Evolutionary conservation across 345 rosid genomes (phyloP), one percentile per base, ranked within the genome.

Genomic region (Turritis glabra): DNA sequence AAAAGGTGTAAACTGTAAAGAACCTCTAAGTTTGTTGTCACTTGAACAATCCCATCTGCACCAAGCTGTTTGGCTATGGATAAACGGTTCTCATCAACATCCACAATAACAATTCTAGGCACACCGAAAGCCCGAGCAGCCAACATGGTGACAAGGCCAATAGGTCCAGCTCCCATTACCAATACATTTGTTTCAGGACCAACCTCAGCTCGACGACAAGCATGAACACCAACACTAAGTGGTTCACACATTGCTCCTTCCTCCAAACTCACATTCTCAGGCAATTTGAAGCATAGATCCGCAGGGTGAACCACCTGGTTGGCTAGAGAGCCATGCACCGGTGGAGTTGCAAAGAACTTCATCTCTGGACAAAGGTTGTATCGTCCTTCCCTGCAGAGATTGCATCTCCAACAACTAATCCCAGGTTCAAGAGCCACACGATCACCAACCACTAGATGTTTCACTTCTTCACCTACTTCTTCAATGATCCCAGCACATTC

Each of bases 241-340:
- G 97, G 98, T 73, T 95, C 99, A 64, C 99, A 92, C 98, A 95
- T 90, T 56, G 97, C 94, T 67, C 97, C 97, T 85, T 92, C 99
- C 79, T 95, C 98, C 79, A 95, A 77, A 84, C 90, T 92, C 62
- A 92, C 92, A 65, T 88, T 88, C 10, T 92, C 94, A 1, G 99
- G 98, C 61, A 95, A 82, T 74, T 92, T 95, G 69, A 90, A 92
- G 71, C 98, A 95, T 3, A 90, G 81, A 57, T 88, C 84, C 18
- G 98, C 96, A 51, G 99, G 99, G 80, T 95, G 97, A 82, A 88
- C 90, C 71, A 95, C 96, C 84, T 90, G 89, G 78, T 95, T 88
- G 14, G 98, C 96, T 69, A 95, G 85, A 48, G 97, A 89, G 26
- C 99, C 99, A 68, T 92, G 90, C 51, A 87, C 83, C 0, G 99